phyloP scores from a whole-genome alignment of 2,329 filamentous ascomycete genomes.

The Aspergillus floridensis region DNA sequence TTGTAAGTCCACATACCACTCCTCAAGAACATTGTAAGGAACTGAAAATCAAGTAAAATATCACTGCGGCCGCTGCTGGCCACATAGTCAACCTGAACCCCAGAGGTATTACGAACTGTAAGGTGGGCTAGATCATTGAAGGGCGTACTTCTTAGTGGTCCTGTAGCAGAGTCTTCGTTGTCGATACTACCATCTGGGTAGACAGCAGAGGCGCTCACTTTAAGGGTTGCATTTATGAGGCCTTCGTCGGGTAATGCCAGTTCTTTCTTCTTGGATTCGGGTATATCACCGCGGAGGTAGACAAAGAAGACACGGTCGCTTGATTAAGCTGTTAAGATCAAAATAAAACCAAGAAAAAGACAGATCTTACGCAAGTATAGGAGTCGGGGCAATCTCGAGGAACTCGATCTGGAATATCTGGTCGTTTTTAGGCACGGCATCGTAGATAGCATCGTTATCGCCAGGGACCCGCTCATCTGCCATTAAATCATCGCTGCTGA shows the following conservation, averaged over 20 bases:
- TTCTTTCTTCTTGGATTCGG: slow-evolving; percentile 15
- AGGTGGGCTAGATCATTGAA: slow-evolving; percentile 12
- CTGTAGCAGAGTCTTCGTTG: not conserved
- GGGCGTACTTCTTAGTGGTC: slow-evolving; percentile 12
- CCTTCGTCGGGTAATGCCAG: slow-evolving; percentile 12
- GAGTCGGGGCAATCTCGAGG: slow-evolving; percentile 14
- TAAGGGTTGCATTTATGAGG: slow-evolving; percentile 13
- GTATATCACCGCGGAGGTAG: slow-evolving; percentile 13
- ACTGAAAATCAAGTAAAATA: slow-evolving; percentile 14
- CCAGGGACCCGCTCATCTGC: not conserved
- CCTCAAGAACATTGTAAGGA: slow-evolving; percentile 13
- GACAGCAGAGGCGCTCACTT: slow-evolving; percentile 14
- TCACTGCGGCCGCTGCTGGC: slow-evolving; percentile 13
- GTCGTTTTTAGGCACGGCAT: not conserved
- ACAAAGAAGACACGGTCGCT: slow-evolving; percentile 15
- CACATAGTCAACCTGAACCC: slow-evolving; percentile 11
- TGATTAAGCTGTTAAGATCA: not conserved
- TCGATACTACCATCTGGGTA: slow-evolving; percentile 10
- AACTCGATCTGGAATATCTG: slow-evolving; percentile 3
- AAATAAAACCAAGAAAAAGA: not conserved
- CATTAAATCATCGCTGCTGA: not conserved
- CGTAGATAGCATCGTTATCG: not conserved
- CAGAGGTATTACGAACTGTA: slow-evolving; percentile 11
- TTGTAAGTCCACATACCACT: slow-evolving; percentile 17
- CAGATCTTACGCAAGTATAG: slow-evolving; percentile 9